Conservation (phyloP, 306 rosid species). For the Sophora flavescens region DNA sequence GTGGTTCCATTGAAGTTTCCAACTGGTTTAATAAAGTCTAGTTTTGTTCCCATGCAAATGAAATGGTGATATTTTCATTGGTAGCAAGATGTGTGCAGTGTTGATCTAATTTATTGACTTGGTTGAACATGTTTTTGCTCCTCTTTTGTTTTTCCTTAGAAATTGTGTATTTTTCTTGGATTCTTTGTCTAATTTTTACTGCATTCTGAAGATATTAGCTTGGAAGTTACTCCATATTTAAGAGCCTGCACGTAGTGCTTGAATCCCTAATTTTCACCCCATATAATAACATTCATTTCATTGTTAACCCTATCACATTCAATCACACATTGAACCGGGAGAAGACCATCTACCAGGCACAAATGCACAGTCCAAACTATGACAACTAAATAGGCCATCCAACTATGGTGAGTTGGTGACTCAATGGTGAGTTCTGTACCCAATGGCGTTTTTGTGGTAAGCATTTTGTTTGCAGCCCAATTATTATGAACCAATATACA, state of each 20-base stretch:
- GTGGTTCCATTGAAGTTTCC: conserved; percentile 15
- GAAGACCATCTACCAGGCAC: background rate
- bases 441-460: conserved; percentile 44
- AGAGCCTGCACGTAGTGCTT: background rate
- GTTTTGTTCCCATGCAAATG: conserved; percentile 19
- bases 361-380: conserved; percentile 26
- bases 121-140: background rate
- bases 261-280: no score
- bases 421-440: conserved; percentile 57
- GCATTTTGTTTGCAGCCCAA: conserved; percentile 21
- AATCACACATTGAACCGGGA: no score
- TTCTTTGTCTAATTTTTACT: background rate
- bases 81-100: background rate
- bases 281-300: no score
- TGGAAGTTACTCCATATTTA: background rate
- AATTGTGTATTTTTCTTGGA: background rate
- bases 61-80: conserved; percentile 8
- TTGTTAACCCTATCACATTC: no score
- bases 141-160: background rate
- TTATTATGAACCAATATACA: no score
- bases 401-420: conserved; percentile 37
- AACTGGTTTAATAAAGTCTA: background rate
- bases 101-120: background rate
- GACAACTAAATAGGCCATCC: conserved; percentile 23
- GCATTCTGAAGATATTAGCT: background rate